Evolutionary conservation across 176 grass and related monocot species (phyloP), one percentile per base, ranked within the genome.

Genomic region (Aegilops umbellulata): DNA sequence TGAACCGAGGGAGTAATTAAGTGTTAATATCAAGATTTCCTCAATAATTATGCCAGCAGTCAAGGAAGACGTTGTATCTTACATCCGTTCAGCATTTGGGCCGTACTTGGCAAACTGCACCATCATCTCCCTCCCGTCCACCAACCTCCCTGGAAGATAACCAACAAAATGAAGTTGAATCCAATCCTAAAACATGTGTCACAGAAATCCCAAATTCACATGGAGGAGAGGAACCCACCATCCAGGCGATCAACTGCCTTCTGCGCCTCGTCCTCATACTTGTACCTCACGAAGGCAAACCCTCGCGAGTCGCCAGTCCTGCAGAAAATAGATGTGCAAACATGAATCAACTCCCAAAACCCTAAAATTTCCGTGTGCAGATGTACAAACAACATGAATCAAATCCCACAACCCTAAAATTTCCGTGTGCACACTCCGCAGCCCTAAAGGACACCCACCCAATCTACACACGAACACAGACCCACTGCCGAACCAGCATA

Each of bases 81-180:
- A 98, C 97, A 98, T 98, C 41, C 79, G 80, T 73, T 98, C 97
- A 74, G 97, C 90, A 80, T 96, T 98, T 14, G 97, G 97, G 23
- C 97, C 97, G 23, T 98, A 98, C 80, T 98, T 98, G 15, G 97
- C 97, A 87, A 98, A 98, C 76, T 98, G 97, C 77, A 98, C 97
- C 97, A 98, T 98, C 69, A 98, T 98, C 78, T 93, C 89, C 69
- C 97, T 93, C 71, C 97, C 94, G 30, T 98, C 94, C 47, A 98
- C 97, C 57, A 92, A 80, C 60, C 87, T 90, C 60, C 97, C 97
- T 98, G 84, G 46, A 86, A 82, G 82, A 82, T 16, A 32, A 76
- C 30, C 10, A 77, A 63, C 2, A 6, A 65, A 78, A 42, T 67
- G 12, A 34, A 77, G 10, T 8, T 17, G 23, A 35, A 35, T 27